A percentile compares a stretch with the other conserved stretches of the same genome.
Conservation (phyloP, 257 asterid species). For the Echium plantagineum region DNA sequence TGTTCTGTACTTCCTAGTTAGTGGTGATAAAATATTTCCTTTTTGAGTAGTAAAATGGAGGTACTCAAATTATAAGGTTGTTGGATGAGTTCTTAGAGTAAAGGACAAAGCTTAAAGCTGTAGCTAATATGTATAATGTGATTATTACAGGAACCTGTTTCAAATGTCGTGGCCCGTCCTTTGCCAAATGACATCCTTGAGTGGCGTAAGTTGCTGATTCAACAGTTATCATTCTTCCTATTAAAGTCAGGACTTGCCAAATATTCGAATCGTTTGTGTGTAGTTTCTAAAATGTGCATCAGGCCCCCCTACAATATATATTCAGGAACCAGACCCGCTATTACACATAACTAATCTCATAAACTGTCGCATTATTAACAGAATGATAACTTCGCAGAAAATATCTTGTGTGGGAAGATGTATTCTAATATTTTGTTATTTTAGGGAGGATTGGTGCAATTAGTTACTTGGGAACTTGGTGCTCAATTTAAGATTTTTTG, state of each 20-base stretch:
- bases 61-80: too few species aligned
- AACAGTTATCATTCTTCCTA: background rate
- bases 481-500: too few species aligned
- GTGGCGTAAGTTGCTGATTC: slow-evolving; percentile 73
- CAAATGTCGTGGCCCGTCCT: slow-evolving; percentile 95
- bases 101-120: background rate
- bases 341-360: background rate
- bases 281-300: background rate
- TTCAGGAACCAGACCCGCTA: background rate
- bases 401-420: too few species aligned
- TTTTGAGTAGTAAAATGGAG: too few species aligned
- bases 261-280: background rate
- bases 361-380: too few species aligned
- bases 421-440: too few species aligned
- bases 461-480: too few species aligned
- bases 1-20: background rate
- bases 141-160: slow-evolving; percentile 74
- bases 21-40: background rate
- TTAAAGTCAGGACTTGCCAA: background rate
- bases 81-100: background rate
- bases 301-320: background rate
- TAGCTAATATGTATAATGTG: background rate
- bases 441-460: too few species aligned
- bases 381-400: too few species aligned
- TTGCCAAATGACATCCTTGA: slow-evolving; percentile 88